Evolutionary conservation across 148 eudicot species (phyloP).

Genomic region (Chenopodium berlandieri): DNA sequence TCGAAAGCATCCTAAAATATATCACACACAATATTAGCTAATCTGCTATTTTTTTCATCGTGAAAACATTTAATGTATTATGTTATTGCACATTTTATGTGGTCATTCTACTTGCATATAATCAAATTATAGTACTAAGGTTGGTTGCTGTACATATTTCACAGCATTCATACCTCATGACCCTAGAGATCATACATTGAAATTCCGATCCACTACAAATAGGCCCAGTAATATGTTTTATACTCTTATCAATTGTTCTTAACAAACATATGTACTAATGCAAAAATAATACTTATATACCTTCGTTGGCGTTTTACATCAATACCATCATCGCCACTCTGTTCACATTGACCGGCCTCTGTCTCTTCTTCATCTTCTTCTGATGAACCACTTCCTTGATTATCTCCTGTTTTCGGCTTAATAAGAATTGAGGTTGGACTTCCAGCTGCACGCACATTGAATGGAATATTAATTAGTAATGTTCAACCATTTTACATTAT

Average conservation of each 20-base stretch:
- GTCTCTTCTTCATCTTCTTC: constrained; percentile 79
- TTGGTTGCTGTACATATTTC: neutral
- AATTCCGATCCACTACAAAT: too few species aligned
- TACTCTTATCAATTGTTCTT: neutral
- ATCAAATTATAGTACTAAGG: neutral
- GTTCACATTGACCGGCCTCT: constrained; percentile 71
- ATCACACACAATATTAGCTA: neutral
- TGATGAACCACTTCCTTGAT: constrained; percentile 69
- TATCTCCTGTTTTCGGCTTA: constrained; percentile 49
- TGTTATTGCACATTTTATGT: neutral
- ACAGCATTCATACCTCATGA: neutral
- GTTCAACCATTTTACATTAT: neutral
- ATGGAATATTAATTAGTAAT: neutral
- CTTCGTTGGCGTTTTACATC: constrained; percentile 61
- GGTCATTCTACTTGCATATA: too few species aligned
- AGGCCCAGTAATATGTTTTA: too few species aligned
- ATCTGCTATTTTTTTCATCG: neutral
- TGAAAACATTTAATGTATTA: neutral
- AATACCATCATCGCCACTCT: constrained; percentile 58
- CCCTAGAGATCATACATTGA: neutral
- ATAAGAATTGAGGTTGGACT: constrained; percentile 61
- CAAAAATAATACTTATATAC: constrained; percentile 24
- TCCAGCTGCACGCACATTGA: constrained; percentile 36
- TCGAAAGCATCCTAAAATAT: constrained; percentile 74
- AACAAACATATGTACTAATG: neutral